Evolutionary conservation across 768 basidiomycete species (phyloP).

Genomic region (Pisolithus albus): DNA sequence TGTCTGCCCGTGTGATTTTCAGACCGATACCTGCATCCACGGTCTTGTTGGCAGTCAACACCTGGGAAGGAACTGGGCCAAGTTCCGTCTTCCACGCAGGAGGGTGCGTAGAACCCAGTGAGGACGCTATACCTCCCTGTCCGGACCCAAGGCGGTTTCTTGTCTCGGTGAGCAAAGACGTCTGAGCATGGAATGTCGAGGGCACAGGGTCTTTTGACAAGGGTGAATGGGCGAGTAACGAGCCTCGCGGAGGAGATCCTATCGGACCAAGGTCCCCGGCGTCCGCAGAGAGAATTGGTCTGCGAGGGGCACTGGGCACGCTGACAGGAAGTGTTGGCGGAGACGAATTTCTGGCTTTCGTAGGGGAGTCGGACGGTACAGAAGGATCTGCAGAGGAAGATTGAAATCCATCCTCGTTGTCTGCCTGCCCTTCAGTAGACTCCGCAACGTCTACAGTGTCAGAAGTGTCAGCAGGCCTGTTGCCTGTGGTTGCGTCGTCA

Average conservation of each 20-base stretch:
- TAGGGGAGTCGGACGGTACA: conserved; percentile 8
- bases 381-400: conserved; percentile 1
- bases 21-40: conserved; percentile 12
- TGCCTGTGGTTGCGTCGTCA: conserved; percentile 21
- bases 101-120: conserved; percentile 39
- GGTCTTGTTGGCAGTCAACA: conserved; percentile 1
- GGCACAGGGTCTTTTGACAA: conserved; percentile 30
- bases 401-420: conserved; percentile 5
- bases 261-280: conserved; percentile 72
- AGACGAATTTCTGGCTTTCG: conserved; percentile 27
- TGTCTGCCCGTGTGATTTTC: conserved; percentile 21
- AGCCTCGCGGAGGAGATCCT: conserved; percentile 64
- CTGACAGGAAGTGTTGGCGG: conserved; percentile 51
- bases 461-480: not conserved
- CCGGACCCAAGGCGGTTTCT: conserved; percentile 25
- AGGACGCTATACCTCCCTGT: conserved; percentile 50
- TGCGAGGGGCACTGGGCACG: conserved; percentile 42
- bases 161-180: conserved; percentile 35
- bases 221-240: conserved; percentile 48
- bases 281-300: conserved; percentile 29
- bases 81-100: conserved; percentile 25
- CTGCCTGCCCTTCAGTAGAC: conserved; percentile 5
- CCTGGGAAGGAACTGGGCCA: conserved; percentile 17
- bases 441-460: conserved; percentile 14
- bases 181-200: conserved; percentile 76